A percentile compares a stretch with the other conserved stretches of the same genome.
These are phyloP conservation scores for Arthonia radiata DNA, from an alignment of 495 filamentous ascomycete genomes.

Conservation along the genomic window DNA sequence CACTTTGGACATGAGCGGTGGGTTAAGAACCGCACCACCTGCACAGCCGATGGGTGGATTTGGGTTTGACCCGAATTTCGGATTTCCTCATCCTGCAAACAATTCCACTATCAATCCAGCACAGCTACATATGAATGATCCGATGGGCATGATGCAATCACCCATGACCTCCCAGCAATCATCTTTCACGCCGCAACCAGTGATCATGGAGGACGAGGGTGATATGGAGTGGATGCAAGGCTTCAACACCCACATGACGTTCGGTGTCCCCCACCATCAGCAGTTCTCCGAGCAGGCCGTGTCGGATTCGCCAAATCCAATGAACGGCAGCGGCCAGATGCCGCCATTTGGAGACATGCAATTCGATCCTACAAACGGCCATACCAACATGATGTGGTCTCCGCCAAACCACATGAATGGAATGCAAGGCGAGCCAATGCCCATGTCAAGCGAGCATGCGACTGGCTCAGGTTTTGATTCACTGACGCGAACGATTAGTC, in stretches of 20 bases:
- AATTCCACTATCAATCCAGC: constrained; percentile 78
- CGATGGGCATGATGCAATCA: constrained; percentile 44
- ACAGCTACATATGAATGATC: constrained; percentile 77
- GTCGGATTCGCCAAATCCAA: too few species aligned
- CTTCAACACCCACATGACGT: constrained; percentile 52
- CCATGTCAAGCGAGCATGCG: too few species aligned
- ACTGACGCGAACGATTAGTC: too few species aligned
- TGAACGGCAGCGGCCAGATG: constrained; percentile 33
- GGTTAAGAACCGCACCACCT: constrained; percentile 59
- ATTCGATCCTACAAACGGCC: too few species aligned
- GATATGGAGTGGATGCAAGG: constrained; percentile 70
- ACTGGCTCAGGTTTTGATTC: too few species aligned
- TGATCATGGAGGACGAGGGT: constrained; percentile 46
- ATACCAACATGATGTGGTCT: too few species aligned
- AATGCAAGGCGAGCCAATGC: too few species aligned
- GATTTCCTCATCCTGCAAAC: constrained; percentile 44
- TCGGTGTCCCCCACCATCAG: too few species aligned
- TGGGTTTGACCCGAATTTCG: constrained; percentile 53
- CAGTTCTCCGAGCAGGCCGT: too few species aligned
- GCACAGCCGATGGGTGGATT: constrained; percentile 15
- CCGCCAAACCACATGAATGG: too few species aligned
- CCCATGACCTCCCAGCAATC: constrained; percentile 31
- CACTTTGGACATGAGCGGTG: constrained; percentile 32
- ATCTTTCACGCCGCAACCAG: too few species aligned
- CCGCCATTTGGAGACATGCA: too few species aligned